Percentiles rank a stretch among this genome's conserved stretches.
phyloP scores from a whole-genome alignment of 371 early-diverging fungal genomes.

The Cokeromyces recurvatus region DNA sequence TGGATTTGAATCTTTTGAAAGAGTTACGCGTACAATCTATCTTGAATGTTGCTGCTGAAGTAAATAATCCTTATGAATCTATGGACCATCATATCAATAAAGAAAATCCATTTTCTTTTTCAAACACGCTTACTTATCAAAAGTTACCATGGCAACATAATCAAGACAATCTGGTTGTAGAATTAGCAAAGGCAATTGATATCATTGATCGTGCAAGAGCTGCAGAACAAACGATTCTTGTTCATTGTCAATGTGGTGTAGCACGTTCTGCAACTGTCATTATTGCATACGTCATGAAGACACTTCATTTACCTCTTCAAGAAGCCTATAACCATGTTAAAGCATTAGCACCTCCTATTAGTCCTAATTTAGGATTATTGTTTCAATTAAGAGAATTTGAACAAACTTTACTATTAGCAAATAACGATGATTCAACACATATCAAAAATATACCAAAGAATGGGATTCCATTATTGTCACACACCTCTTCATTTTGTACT shows the following conservation, averaged over 20 bases:
- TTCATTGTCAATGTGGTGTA: slow-evolving; percentile 89
- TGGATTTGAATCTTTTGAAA: slow-evolving; percentile 35
- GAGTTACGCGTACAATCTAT: slow-evolving; percentile 52
- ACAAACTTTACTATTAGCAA: slow-evolving; percentile 3
- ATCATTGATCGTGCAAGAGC: slow-evolving; percentile 65
- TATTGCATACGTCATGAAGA: slow-evolving; percentile 86
- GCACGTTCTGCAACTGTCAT: slow-evolving; percentile 85
- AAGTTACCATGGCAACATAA: slow-evolving; percentile 79
- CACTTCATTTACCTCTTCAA: slow-evolving; percentile 48
- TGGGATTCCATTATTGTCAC: no score
- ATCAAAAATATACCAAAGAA: no score
- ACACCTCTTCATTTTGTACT: no score
- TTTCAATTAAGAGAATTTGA: slow-evolving; percentile 80
- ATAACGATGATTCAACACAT: no score
- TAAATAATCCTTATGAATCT: slow-evolving; percentile 40
- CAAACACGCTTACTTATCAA: slow-evolving; percentile 39
- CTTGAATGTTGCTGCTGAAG: slow-evolving; percentile 79
- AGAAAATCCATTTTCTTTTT: slow-evolving; percentile 31
- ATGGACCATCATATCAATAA: slow-evolving; percentile 12
- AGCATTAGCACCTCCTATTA: slow-evolving; percentile 61
- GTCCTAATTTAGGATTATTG: slow-evolving; percentile 77
- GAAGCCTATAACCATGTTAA: slow-evolving; percentile 82
- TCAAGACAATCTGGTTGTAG: slow-evolving; percentile 60
- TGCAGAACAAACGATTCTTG: slow-evolving; percentile 60
- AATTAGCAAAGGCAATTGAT: slow-evolving; percentile 63